Base-by-base conservation (phyloP, 495 filamentous ascomycete species). In the Penicillium malachiteum region DNA sequence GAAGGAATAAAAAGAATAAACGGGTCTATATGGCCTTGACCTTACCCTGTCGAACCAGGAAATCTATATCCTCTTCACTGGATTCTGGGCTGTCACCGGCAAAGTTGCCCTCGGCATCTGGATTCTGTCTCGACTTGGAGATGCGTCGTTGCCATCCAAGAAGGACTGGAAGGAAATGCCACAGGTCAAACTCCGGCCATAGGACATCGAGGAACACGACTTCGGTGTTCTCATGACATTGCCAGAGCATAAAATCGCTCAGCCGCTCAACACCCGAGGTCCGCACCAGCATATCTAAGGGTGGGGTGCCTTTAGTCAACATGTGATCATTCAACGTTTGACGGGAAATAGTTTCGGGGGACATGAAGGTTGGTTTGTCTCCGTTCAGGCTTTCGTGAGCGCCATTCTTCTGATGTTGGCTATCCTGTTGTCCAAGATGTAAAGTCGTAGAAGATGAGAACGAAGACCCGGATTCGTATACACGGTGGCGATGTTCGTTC, bases 221-320 rank as follows among this genome's bases (percentile, higher is more conserved):
- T 50, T 96, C 87, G 0, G 94, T 97, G 41, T 93, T 78, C 63
- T 95, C 80, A 61, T 97, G 92, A 62, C 89, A 92, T 71, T 98
- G 94, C 94, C 94, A 98, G 49, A 98, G 84, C 92, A 98, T 92
- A 64, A 97, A 98, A 65, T 98, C 94, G 62, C 90, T 96, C 54
- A 98, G 72, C 17, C 94, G 81, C 64, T 92, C 87, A 10, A 98
- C 94, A 30, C 91, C 94, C 48, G 90, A 95, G 0, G 94, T 98
- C 26, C 94, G 81, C 16, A 98, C 78, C 26, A 97, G 82, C 0
- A 98, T 77, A 59, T 98, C 94, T 17, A 97, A 75, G 2, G 95
- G 94, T 3, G 95, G 95, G 50, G 83, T 84, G 33, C 82, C 87
- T 39, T 85, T 83, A 6, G 95, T 97, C 68, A 92, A 90, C 68